Evolutionary conservation across 495 filamentous ascomycete genomes (phyloP).

Genomic region (Beverwykella pulmonaria): DNA sequence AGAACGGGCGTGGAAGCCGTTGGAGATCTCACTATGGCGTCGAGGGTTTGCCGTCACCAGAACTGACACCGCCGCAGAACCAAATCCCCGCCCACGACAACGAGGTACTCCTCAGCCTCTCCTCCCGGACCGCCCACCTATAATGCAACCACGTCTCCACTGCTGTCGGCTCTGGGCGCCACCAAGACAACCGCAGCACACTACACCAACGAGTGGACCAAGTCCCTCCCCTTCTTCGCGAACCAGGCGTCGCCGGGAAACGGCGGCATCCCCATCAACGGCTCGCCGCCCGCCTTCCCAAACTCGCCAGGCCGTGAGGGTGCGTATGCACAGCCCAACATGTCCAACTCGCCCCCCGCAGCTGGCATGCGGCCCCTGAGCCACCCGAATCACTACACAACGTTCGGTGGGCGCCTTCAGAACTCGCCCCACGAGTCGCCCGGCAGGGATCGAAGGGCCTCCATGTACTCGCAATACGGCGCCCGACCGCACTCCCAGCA

Average conservation of each 20-base stretch:
- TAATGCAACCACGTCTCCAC: slow-evolving; percentile 40
- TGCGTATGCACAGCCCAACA: slow-evolving; percentile 25
- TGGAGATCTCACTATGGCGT: slow-evolving; percentile 5
- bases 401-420: slow-evolving; percentile 42
- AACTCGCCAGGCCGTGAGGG: slow-evolving; percentile 28
- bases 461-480: slow-evolving; percentile 62
- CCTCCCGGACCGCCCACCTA: slow-evolving; percentile 28
- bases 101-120: slow-evolving; percentile 27
- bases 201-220: slow-evolving; percentile 45
- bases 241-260: slow-evolving; percentile 33
- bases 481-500: slow-evolving; percentile 40
- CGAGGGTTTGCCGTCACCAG: neutral
- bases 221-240: slow-evolving; percentile 39
- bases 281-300: slow-evolving; percentile 38
- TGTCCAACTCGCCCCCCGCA: slow-evolving; percentile 35
- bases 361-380: slow-evolving; percentile 37
- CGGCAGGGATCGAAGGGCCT: slow-evolving; percentile 49
- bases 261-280: slow-evolving; percentile 35
- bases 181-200: slow-evolving; percentile 39
- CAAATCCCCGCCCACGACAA: slow-evolving; percentile 34
- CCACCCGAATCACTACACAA: slow-evolving; percentile 40
- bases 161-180: slow-evolving; percentile 40
- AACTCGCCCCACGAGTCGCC: slow-evolving; percentile 34
- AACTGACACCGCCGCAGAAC: slow-evolving; percentile 32
- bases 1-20: neutral